Conservation (phyloP, 2,329 filamentous ascomycete genomes). For the Coniochaeta sp. region DNA sequence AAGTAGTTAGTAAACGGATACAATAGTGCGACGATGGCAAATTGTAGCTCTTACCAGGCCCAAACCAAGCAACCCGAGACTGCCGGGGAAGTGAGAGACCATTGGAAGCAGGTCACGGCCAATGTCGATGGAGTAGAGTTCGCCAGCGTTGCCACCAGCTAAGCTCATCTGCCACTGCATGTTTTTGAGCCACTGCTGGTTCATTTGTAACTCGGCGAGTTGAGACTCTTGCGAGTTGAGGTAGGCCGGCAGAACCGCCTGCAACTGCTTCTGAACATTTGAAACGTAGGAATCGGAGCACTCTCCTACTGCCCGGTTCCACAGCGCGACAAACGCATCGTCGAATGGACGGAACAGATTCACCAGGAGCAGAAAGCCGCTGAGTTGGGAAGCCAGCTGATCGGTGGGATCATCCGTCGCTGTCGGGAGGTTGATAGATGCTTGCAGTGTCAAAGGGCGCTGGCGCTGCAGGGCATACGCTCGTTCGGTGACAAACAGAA, state of each 20-base stretch:
- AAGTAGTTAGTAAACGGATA: not conserved
- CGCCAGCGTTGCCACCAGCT: conserved; percentile 44
- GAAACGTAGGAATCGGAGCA: conserved; percentile 50
- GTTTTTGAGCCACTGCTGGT: conserved; percentile 59
- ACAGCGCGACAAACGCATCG: conserved; percentile 53
- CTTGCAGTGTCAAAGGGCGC: conserved; percentile 62
- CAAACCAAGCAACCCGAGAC: conserved; percentile 67
- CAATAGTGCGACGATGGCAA: not conserved
- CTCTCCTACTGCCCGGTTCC: conserved; percentile 57
- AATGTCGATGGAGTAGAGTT: conserved; percentile 54
- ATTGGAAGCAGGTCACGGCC: conserved; percentile 58
- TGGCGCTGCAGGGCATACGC: conserved; percentile 65
- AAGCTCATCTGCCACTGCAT: conserved; percentile 55
- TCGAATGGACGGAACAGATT: conserved; percentile 61
- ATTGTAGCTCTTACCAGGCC: conserved; percentile 50
- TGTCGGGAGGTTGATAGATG: conserved; percentile 59
- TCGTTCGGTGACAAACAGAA: conserved; percentile 63
- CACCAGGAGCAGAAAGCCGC: conserved; percentile 51
- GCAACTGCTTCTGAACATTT: conserved; percentile 54
- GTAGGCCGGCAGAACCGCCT: conserved; percentile 43
- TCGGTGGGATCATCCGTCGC: conserved; percentile 53
- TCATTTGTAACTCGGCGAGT: conserved; percentile 46
- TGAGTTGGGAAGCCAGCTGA: conserved; percentile 43
- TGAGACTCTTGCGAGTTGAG: conserved; percentile 45
- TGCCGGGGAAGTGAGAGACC: conserved; percentile 63